Base-by-base conservation (phyloP, 2,329 filamentous ascomycete species). In the Taxawa tesnikishii region DNA sequence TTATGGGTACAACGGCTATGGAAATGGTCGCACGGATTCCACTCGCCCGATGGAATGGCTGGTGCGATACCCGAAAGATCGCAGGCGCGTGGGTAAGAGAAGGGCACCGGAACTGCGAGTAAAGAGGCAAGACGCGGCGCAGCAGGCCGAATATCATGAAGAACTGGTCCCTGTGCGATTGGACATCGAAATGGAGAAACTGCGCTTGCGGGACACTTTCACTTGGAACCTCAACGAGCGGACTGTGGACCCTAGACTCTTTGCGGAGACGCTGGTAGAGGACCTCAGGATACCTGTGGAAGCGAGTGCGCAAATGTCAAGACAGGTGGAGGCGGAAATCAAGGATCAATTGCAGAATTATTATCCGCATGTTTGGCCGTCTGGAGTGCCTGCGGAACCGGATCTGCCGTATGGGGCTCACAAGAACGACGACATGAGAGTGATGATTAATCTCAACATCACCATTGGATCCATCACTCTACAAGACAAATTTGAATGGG, bases 381-480 rank as follows among this genome's bases (percentile, higher is more conserved):
- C 92, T 45, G 88, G 96, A 47, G 84, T 94, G 47, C 75, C 88
- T 1, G 67, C 94, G 28, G 88, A 98, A 48, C 82, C 85, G 2
- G 80, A 90, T 50, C 67, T 92, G 9, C 87, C 88, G 0, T 96
- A 96, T 53, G 78, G 72, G 24, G 87, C 90, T 5, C 94, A 94
- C 64, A 96, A 96, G 59, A 94, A 98, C 51, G 90, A 98, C 53
- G 90, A 98, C 62, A 94, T 98, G 88, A 80, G 90, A 31, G 82
- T 98, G 44, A 63, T 93, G 26, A 75, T 98, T 58, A 96, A 94
- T 58, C 68, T 98, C 31, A 94, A 96, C 58, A 94, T 98, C 49
- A 96, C 90, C 5, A 94, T 98, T 50, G 90, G 88, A 25, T 80
- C 83, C 41, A 83, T 93, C 50, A 96, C 87, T 0, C 67, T 98